A percentile compares a stretch with the other conserved stretches of the same genome.
Evolutionary conservation across 352 stramenopile species (phyloP).

Genomic region (Peronosclerospora sorghi): DNA sequence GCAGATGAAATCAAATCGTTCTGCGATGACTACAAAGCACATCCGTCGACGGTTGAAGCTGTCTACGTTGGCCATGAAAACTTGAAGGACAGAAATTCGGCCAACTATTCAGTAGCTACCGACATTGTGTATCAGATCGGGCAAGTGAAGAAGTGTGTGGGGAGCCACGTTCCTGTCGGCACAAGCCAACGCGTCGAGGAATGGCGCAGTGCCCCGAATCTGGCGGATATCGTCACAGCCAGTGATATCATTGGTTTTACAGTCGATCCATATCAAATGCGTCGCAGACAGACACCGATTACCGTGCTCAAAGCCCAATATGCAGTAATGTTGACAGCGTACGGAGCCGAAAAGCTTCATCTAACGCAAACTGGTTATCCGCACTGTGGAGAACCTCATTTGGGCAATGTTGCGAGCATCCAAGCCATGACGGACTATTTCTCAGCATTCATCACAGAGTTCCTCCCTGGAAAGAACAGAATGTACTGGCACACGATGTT

Average conservation of each 20-base stretch:
- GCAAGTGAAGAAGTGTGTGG: slow-evolving; percentile 33
- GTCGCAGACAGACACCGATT: slow-evolving; percentile 19
- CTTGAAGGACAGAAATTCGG: slow-evolving; percentile 33
- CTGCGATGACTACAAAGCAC: slow-evolving; percentile 26
- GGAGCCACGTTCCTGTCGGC: slow-evolving; percentile 36
- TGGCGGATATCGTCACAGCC: slow-evolving; percentile 21
- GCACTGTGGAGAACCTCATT: slow-evolving; percentile 15
- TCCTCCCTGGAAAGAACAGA: slow-evolving; percentile 3
- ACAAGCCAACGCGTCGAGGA: slow-evolving; percentile 60
- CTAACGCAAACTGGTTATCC: slow-evolving; percentile 53
- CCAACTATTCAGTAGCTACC: slow-evolving; percentile 21
- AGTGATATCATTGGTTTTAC: slow-evolving; percentile 23
- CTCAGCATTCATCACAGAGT: slow-evolving; percentile 23
- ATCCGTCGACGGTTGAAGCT: slow-evolving; percentile 29
- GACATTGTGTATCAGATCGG: slow-evolving; percentile 33
- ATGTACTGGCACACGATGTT: slow-evolving; percentile 57
- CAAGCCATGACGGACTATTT: slow-evolving; percentile 28
- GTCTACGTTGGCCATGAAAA: slow-evolving; percentile 72
- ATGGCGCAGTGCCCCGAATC: slow-evolving; percentile 24
- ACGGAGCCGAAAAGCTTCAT: slow-evolving; percentile 23
- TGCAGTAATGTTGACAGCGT: slow-evolving; percentile 28
- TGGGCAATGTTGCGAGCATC: slow-evolving; percentile 22
- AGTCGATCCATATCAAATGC: slow-evolving; percentile 38
- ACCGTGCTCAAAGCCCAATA: slow-evolving; percentile 43
- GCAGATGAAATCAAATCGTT: slow-evolving; percentile 40